Percentiles rank a stretch among this genome's conserved stretches.
phyloP scores from a whole-genome alignment of 495 filamentous ascomycete species.

The Corynascus novoguineensis region DNA sequence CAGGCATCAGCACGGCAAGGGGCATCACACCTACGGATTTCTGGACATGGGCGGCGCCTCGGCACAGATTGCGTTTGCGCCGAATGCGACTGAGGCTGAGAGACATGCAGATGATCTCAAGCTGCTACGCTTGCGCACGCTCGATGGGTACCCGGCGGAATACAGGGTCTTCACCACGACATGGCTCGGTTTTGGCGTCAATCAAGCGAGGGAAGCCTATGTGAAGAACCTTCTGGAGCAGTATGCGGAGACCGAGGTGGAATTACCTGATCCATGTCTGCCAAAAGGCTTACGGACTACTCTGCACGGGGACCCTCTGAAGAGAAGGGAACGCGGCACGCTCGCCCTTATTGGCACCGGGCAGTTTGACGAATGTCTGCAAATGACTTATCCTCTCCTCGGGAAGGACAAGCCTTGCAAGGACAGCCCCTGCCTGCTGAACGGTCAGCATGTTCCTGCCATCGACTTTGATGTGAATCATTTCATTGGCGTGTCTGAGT shows the following conservation, averaged over 20 bases:
- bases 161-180: conserved; percentile 91
- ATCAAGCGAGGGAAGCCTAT: conserved; percentile 80
- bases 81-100: conserved; percentile 82
- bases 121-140: conserved; percentile 71
- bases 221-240: conserved; percentile 62
- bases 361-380: conserved; percentile 76
- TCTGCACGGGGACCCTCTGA: conserved; percentile 50
- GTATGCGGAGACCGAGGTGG: conserved; percentile 48
- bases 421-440: conserved; percentile 79
- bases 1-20: conserved; percentile 68
- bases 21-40: conserved; percentile 94
- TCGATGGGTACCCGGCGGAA: conserved; percentile 70
- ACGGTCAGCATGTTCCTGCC: conserved; percentile 84
- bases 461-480: conserved; percentile 98
- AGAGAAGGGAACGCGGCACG: conserved; percentile 24
- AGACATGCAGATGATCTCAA: conserved; percentile 90
- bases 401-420: conserved; percentile 83
- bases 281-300: conserved; percentile 69
- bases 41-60: conserved; percentile 98
- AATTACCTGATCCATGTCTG: conserved; percentile 88
- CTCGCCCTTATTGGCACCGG: conserved; percentile 70
- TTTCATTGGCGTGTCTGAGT: conserved; percentile 96
- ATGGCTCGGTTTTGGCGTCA: conserved; percentile 94
- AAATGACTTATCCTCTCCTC: conserved; percentile 75
- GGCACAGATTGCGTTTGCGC: conserved; percentile 95